Conservation (phyloP, 2,329 filamentous ascomycete species). For the Exophiala sideris region DNA sequence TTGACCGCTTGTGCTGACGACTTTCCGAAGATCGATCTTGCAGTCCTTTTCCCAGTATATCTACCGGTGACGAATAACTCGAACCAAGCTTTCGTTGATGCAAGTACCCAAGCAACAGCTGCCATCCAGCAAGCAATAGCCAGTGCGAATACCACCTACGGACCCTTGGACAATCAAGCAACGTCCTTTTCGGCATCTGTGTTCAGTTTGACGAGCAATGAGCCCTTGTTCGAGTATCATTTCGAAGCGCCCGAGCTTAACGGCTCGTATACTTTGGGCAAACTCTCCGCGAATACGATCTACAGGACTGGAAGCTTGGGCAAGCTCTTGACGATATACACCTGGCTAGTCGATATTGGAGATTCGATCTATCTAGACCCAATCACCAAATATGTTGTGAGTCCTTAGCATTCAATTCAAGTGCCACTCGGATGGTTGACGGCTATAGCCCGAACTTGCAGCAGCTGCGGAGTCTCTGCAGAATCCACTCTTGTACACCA, state of each 20-base stretch:
- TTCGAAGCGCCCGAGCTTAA: conserved; percentile 25
- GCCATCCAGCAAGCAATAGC: conserved; percentile 11
- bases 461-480: conserved; percentile 24
- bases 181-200: conserved; percentile 40
- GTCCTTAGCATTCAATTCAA: background rate
- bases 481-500: conserved; percentile 25
- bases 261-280: conserved; percentile 7
- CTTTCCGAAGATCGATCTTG: conserved; percentile 4
- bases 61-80: conserved; percentile 1
- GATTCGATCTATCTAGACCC: conserved; percentile 38
- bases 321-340: conserved; percentile 38
- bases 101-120: conserved; percentile 1
- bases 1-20: background rate
- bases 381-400: conserved; percentile 37
- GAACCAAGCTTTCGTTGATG: conserved; percentile 1
- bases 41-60: conserved; percentile 6
- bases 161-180: conserved; percentile 5
- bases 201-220: conserved; percentile 37
- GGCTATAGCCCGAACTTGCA: conserved; percentile 35
- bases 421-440: background rate
- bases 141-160: conserved; percentile 5
- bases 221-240: conserved; percentile 32
- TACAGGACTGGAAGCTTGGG: conserved; percentile 37
- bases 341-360: conserved; percentile 36
- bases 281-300: conserved; percentile 20